These are phyloP conservation scores for Colletotrichum graminicola DNA, from an alignment of 2,329 filamentous ascomycete species.

Conservation along the genomic window DNA sequence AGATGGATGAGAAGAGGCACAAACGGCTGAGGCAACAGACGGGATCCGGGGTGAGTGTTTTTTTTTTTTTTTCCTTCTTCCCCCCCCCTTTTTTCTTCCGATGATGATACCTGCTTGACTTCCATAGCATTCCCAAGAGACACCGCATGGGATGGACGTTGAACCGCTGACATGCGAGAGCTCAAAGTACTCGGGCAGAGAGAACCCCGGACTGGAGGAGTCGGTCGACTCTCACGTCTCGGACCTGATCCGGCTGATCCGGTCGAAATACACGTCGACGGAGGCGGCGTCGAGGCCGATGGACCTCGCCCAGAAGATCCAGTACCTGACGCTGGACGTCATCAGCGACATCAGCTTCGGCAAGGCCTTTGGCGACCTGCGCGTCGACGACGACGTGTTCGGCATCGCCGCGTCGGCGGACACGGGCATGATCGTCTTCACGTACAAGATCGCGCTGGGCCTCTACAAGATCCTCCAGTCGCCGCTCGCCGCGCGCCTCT, in stretches of 20 bases:
- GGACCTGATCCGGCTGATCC: slow-evolving; percentile 60
- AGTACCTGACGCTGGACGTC: slow-evolving; percentile 66
- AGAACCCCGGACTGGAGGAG: slow-evolving; percentile 57
- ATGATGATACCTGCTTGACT: neutral
- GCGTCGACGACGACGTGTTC: slow-evolving; percentile 59
- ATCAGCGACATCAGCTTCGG: slow-evolving; percentile 66
- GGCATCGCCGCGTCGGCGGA: slow-evolving; percentile 60
- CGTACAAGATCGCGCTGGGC: slow-evolving; percentile 31
- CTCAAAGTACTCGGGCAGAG: slow-evolving; percentile 59
- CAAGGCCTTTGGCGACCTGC: slow-evolving; percentile 60
- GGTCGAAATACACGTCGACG: slow-evolving; percentile 57
- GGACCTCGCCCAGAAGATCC: slow-evolving; percentile 61
- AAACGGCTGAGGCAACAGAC: slow-evolving; percentile 56
- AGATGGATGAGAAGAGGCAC: slow-evolving; percentile 52
- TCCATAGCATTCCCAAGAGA: neutral
- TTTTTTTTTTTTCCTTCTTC: no score
- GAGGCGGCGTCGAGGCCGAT: slow-evolving; percentile 49
- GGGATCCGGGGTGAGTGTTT: slow-evolving; percentile 50
- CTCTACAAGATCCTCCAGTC: slow-evolving; percentile 34
- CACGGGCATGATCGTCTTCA: slow-evolving; percentile 45
- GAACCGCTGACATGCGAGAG: neutral
- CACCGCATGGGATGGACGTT: neutral
- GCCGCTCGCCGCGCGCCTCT: slow-evolving; percentile 26
- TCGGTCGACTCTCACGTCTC: slow-evolving; percentile 59
- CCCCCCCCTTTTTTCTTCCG: no score